Evolutionary conservation across 768 basidiomycete species (phyloP).

Genomic region (Cantharellus cinnabarinus): DNA sequence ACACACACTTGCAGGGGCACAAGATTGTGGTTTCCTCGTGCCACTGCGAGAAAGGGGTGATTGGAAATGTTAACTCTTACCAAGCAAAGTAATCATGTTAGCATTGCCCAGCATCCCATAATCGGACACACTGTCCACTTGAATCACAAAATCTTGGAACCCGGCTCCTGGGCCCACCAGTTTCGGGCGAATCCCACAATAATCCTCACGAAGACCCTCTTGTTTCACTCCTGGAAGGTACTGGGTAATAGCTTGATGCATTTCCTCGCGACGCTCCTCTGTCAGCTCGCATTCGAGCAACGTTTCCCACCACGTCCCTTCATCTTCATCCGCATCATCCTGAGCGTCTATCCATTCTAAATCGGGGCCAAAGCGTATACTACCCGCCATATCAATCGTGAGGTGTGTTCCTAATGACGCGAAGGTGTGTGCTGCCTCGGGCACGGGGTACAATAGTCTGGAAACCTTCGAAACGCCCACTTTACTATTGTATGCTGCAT

Average conservation of each 20-base stretch:
- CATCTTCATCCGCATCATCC: slow-evolving; percentile 14
- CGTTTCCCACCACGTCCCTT: slow-evolving; percentile 56
- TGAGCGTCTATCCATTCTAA: slow-evolving; percentile 60
- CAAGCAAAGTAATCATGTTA: slow-evolving; percentile 61
- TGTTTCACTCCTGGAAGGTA: slow-evolving; percentile 48
- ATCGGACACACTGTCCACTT: slow-evolving; percentile 37
- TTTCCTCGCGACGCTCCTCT: slow-evolving; percentile 30
- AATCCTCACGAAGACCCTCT: slow-evolving; percentile 56
- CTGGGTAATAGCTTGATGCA: slow-evolving; percentile 47
- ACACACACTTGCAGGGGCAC: neutral
- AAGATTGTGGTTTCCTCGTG: too few relatives aligned
- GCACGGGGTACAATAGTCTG: slow-evolving; percentile 83
- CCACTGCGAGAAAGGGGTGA: too few relatives aligned
- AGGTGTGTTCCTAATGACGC: slow-evolving; percentile 84
- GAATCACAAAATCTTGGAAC: slow-evolving; percentile 71
- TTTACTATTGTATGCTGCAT: slow-evolving; percentile 61
- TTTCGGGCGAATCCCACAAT: slow-evolving; percentile 76
- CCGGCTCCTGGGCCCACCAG: slow-evolving; percentile 49
- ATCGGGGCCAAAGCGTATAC: slow-evolving; percentile 83
- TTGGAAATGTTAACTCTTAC: slow-evolving; percentile 13
- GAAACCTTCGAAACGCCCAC: slow-evolving; percentile 45
- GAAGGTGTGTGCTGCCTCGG: slow-evolving; percentile 29
- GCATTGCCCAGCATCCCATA: slow-evolving; percentile 4
- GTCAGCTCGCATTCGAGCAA: slow-evolving; percentile 34
- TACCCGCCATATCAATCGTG: slow-evolving; percentile 66